Conservation (phyloP, 2,329 filamentous ascomycete species). For the Aspergillus ustus region DNA sequence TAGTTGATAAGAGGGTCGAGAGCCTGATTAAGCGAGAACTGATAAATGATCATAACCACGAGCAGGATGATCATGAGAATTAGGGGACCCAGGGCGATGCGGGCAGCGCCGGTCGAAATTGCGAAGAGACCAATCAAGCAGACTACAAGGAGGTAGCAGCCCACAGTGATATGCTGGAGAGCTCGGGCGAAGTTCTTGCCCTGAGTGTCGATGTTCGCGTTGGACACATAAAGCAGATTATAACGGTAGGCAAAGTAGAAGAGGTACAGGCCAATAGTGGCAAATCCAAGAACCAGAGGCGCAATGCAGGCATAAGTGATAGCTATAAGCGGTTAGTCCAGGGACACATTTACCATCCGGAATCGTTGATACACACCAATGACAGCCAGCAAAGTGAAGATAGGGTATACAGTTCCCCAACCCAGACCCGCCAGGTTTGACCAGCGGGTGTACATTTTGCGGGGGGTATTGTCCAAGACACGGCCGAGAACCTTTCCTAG, state of each 20-base stretch:
- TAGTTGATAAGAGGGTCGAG: conserved; percentile 77
- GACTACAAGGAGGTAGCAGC: conserved; percentile 80
- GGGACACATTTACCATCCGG: background rate
- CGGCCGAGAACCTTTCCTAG: conserved; percentile 76
- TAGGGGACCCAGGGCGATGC: conserved; percentile 67
- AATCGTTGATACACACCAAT: conserved; percentile 64
- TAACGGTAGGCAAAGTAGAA: conserved; percentile 91
- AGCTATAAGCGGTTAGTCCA: conserved; percentile 52
- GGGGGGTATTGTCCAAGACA: conserved; percentile 75
- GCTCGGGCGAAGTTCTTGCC: conserved; percentile 87
- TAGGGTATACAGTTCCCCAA: conserved; percentile 82
- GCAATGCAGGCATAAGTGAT: conserved; percentile 87
- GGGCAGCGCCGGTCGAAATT: conserved; percentile 67
- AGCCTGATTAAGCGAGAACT: conserved; percentile 72
- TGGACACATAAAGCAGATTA: conserved; percentile 85
- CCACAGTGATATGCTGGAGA: conserved; percentile 81
- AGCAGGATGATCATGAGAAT: conserved; percentile 77
- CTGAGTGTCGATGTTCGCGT: conserved; percentile 82
- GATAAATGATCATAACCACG: conserved; percentile 75
- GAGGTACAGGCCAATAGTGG: conserved; percentile 74
- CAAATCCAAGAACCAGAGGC: conserved; percentile 81
- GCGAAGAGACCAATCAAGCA: conserved; percentile 86
- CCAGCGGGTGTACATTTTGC: conserved; percentile 81
- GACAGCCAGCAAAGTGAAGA: conserved; percentile 79
- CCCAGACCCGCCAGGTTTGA: conserved; percentile 71